Base-by-base conservation (phyloP, 2,329 filamentous ascomycete genomes). In the Pestalotiopsis sp. region DNA sequence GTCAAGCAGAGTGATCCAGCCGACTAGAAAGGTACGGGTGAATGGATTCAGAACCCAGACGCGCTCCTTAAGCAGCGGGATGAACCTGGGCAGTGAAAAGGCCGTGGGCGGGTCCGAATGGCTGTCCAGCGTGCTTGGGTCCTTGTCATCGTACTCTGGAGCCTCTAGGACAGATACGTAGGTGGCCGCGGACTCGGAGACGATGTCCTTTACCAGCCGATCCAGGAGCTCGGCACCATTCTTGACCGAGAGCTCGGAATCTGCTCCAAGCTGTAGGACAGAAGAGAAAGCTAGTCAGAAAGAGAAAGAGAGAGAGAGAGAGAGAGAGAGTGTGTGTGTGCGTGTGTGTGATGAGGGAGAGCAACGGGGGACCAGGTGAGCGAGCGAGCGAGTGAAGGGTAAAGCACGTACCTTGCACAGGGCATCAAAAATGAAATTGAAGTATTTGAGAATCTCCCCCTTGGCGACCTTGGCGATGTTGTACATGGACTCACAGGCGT, bases 401-500 rank as follows among this genome's bases (percentile, higher is more conserved):
- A 59, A 12, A 66, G 65, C 39, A 73, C 82, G 71, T 83, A 97
- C 94, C 88, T 98, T 98, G 84, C 95, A 97, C 67, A 99, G 85
- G 25, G 96, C 94, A 83, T 99, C 96, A 78, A 99, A 99, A 72
- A 99, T 96, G 76, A 97, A 93, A 82, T 99, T 99, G 82, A 99
- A 99, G 84, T 97, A 99, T 56, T 97, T 89, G 72, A 99, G 82
- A 23, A 99, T 96, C 81, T 99, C 96, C 49, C 97, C 96, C 82
- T 99, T 99, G 70, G 95, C 96, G 62, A 99, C 96, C 83, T 99
- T 99, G 77, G 96, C 95, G 78, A 99, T 99, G 81, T 99, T 99
- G 83, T 99, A 99, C 96, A 99, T 99, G 80, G 95, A 97, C 84
- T 99, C 96, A 82, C 96, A 99, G 27, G 96, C 96, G 82, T 99